Conservation (phyloP, 73 alveolate species). For the Tetrahymena borealis region DNA sequence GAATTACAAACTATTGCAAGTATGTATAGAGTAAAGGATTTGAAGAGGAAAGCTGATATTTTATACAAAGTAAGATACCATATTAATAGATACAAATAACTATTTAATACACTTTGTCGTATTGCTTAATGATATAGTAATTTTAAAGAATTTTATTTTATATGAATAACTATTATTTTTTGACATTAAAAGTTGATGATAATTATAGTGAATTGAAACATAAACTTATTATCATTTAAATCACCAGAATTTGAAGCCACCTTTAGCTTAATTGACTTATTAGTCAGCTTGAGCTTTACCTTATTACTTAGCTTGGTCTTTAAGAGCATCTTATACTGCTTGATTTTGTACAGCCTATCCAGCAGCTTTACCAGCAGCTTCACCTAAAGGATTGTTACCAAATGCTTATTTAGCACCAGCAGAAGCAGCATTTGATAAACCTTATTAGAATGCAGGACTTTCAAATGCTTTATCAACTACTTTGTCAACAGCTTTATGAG, state of each 20-base stretch:
- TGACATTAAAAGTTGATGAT: no score
- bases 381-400: not conserved
- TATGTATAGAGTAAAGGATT: no score
- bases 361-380: not conserved
- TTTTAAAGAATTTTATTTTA: no score
- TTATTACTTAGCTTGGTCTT: not conserved
- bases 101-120: no score
- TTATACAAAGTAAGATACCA: no score
- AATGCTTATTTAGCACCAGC: not conserved
- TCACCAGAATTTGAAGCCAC: not conserved
- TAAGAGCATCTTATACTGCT: not conserved
- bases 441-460: not conserved
- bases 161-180: no score
- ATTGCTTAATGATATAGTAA: no score
- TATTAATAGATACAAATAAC: no score
- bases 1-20: no score
- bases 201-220: no score
- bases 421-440: not conserved
- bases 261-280: not conserved
- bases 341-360: not conserved
- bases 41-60: no score
- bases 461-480: not conserved
- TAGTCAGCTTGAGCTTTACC: not conserved
- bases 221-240: not conserved
- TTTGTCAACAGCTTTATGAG: not conserved